Base-by-base conservation (phyloP, 805 yeast genomes). In the Jamesozyma rosinii region DNA sequence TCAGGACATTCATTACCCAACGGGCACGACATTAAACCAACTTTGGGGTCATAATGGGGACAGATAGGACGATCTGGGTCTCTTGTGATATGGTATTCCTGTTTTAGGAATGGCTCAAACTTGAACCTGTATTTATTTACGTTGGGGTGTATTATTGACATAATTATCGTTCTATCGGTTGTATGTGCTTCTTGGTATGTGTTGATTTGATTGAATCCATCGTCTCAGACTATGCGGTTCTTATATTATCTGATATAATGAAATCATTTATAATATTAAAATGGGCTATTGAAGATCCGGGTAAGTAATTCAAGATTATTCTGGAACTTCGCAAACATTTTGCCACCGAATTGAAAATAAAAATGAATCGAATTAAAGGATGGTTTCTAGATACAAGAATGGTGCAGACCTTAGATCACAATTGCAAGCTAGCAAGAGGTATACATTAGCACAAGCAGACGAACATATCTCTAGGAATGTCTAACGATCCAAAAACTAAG, bases 31-130 rank as follows among this genome's bases (percentile, higher is more conserved):
- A 42, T 37, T 29, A 53, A 50, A 26, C 83, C 79, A 18, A 70
- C 71, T 33, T 83, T 77, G 40, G 77, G 81, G 35, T 49, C 51
- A 35, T 39, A 49, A 27, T 47, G 43, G 3, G 55, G 45, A 59
- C 97, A 90, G 1, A 83, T 74, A 4, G 97, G 96, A 46, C 97
- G 70, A 55, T 83, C 90, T 2, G 95, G 95, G 59, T 87, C 88
- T 27, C 87, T 68, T 0, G 92, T 88, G 51, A 88, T 79, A 48
- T 83, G 77, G 63, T 74, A 87, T 58, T 90, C 96, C 45, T 77
- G 74, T 52, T 85, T 71, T 32, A 90, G 72, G 53, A 85, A 87
- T 8, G 86, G 82, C 54, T 90, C 97, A 58, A 90, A 89, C 51
- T 81, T 79, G 62, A 77, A 76, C 5, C 62, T 63, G 38, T 75